Base-by-base conservation (phyloP, 805 yeast genomes). In the Maudiozyma barnettii region DNA sequence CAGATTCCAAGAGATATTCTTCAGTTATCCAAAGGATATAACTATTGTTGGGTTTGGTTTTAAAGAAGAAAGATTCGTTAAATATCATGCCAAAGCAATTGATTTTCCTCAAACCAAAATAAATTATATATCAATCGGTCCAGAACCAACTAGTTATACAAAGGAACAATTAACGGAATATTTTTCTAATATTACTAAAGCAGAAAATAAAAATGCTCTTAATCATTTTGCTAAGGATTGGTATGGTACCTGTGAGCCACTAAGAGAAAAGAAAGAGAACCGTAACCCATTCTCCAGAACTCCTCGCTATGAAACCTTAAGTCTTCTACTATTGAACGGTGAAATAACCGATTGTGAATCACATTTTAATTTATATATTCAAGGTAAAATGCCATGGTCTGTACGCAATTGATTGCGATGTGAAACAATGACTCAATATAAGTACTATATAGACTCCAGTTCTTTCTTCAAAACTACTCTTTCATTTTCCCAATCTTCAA, bases 11-110 rank as follows among this genome's bases (percentile, higher is more conserved):
- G 79, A 81, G 52, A 49, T 72, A 1, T 59, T 66, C 3, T 67
- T 71, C 0, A 20, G 8, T 1, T 81, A 74, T 51, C 95, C 95
- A 0, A 40, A 54, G 0, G 53, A 53, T 2, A 66, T 85, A 3
- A 75, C 79, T 0, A 71, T 87, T 3, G 76, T 79, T 3, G 93
- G 95, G 2, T 84, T 84, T 59, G 88, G 79, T 41, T 87, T 87
- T 64, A 87, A 87, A 57, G 65, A 77, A 46, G 58, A 60, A 18
- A 68, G 95, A 45, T 86, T 85, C 56, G 41, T 78, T 16, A 56
- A 72, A 0, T 59, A 68, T 37, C 93, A 84, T 63, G 66, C 79
- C 12, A 55, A 55, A n/a, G 79, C 82, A 0, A 61, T 84, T 36
- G 68, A 65, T 16, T 73, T 67, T 45, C 71, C 75, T 3, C 14